A percentile compares a stretch with the other conserved stretches of the same genome.
phyloP scores from a whole-genome alignment of 1,139 yeast genomes.

The Pichia kudriavzevii region DNA sequence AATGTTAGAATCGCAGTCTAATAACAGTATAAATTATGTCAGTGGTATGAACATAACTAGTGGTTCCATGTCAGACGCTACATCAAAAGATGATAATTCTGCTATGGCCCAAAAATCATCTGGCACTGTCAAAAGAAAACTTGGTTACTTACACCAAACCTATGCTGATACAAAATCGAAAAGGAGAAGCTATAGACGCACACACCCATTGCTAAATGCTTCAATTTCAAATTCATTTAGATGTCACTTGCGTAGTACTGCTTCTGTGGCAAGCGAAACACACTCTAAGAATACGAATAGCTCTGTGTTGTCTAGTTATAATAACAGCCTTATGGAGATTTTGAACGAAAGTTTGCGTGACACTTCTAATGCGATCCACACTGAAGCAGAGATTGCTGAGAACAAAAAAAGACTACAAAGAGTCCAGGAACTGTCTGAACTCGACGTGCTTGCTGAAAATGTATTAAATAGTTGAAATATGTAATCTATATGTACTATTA shows the following conservation, averaged over 20 bases:
- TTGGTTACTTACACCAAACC: slow-evolving; percentile 3
- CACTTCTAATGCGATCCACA: background rate
- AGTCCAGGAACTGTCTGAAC: slow-evolving; percentile 29
- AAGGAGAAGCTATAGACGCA: slow-evolving; percentile 5
- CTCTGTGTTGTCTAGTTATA: background rate
- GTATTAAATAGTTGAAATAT: slow-evolving; percentile 15
- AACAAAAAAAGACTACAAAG: slow-evolving; percentile 5
- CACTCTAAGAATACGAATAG: too few species aligned
- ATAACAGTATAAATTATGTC: slow-evolving; percentile 1
- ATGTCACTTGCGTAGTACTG: too few species aligned
- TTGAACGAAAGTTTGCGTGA: too few species aligned
- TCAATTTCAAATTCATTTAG: too few species aligned
- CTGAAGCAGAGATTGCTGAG: too few species aligned
- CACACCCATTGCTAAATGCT: too few species aligned
- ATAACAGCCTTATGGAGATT: slow-evolving; percentile 10
- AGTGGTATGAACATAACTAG: too few species aligned
- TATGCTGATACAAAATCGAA: slow-evolving; percentile 3
- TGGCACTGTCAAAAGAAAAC: slow-evolving; percentile 3
- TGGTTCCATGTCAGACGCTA: too few species aligned
- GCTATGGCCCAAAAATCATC: too few species aligned
- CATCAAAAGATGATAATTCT: too few species aligned
- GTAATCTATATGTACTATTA: background rate
- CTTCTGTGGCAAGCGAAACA: too few species aligned
- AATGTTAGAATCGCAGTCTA: background rate
- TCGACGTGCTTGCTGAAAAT: slow-evolving; percentile 28